Percentiles rank a stretch among this genome's conserved stretches.
phyloP scores from a whole-genome alignment of 331 rosid species.

The Quercus phellos region DNA sequence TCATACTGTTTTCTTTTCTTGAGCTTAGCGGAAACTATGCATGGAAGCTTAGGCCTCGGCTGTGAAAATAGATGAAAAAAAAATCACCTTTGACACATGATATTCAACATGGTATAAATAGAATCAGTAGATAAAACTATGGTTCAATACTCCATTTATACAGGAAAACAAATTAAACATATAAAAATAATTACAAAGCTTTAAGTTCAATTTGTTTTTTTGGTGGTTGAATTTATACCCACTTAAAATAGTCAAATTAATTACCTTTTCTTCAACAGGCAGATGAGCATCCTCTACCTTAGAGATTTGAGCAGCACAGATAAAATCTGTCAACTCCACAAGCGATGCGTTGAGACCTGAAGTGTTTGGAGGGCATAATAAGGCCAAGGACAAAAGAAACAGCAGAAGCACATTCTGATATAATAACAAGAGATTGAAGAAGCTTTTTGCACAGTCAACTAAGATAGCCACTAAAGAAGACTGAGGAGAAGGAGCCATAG shows the following conservation, averaged over 20 bases:
- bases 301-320: slow-evolving; percentile 70
- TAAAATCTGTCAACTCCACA: slow-evolving; percentile 69
- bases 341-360: slow-evolving; percentile 60
- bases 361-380: slow-evolving; percentile 20
- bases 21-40: slow-evolving; percentile 18
- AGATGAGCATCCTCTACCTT: slow-evolving; percentile 56
- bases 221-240: neutral
- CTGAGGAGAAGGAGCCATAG: neutral
- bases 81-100: slow-evolving; percentile 2
- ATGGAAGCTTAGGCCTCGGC: slow-evolving; percentile 33
- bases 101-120: neutral
- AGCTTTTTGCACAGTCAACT: neutral
- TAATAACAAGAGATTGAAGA: neutral
- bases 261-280: slow-evolving; percentile 64
- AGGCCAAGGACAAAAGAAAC: slow-evolving; percentile 15
- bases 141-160: neutral
- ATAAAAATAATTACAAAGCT: neutral
- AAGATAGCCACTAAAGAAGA: slow-evolving; percentile 1
- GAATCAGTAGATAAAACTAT: neutral
- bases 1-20: slow-evolving; percentile 57
- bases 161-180: neutral
- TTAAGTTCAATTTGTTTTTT: neutral
- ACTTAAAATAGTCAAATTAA: slow-evolving; percentile 2
- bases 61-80: slow-evolving; percentile 28
- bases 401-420: neutral